These are phyloP conservation scores for Boeremia lycopersici DNA, from an alignment of 2,329 filamentous ascomycete species.

Conservation along the genomic window DNA sequence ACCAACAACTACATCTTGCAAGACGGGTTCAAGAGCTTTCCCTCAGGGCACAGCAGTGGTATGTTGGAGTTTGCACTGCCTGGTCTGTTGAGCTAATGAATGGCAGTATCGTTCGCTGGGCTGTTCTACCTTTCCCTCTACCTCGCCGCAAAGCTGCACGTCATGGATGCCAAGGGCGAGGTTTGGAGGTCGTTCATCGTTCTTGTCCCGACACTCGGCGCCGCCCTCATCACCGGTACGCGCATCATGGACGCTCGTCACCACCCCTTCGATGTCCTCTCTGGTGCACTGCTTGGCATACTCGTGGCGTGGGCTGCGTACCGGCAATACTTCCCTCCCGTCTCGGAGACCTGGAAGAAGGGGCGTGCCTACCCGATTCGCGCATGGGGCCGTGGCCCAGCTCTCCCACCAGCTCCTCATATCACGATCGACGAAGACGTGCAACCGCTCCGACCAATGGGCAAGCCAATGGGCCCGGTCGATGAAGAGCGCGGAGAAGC, in stretches of 20 bases:
- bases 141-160: constrained; percentile 64
- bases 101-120: constrained; percentile 61
- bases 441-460: constrained; percentile 38
- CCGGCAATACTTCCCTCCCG: constrained; percentile 64
- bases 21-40: constrained; percentile 65
- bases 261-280: constrained; percentile 66
- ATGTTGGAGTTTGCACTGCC: constrained; percentile 21
- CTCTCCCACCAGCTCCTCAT: constrained; percentile 32
- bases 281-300: constrained; percentile 60
- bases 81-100: constrained; percentile 20
- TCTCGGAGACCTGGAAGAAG: constrained; percentile 62
- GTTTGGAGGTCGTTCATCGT: constrained; percentile 65
- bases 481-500: constrained; percentile 44
- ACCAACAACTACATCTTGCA: constrained; percentile 58
- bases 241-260: constrained; percentile 68
- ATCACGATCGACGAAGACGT: constrained; percentile 39
- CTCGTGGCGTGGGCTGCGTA: constrained; percentile 60
- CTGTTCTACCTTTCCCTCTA: constrained; percentile 66
- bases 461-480: constrained; percentile 33
- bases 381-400: constrained; percentile 59
- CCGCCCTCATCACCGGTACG: constrained; percentile 60
- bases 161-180: constrained; percentile 65
- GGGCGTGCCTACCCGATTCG: constrained; percentile 65
- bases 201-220: constrained; percentile 59
- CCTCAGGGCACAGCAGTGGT: constrained; percentile 64